These are phyloP conservation scores for Erigeron philadelphicus DNA, from an alignment of 140 eudicot species.

Conservation along the genomic window DNA sequence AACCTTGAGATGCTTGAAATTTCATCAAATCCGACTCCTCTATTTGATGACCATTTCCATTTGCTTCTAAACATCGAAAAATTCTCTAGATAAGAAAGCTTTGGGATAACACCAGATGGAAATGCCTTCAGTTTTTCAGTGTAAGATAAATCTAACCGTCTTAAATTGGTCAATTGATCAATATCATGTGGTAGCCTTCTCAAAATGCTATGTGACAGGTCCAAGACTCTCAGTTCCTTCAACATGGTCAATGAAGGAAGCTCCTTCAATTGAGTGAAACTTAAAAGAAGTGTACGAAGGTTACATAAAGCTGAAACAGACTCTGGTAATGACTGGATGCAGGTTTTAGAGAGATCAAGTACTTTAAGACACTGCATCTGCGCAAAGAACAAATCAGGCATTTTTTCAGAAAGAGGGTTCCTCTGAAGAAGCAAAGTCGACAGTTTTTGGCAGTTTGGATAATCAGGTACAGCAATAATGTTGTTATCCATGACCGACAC, in stretches of 20 bases:
- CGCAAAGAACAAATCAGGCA: conserved; percentile 35
- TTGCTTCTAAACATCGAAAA: conserved; percentile 37
- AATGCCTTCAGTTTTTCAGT: conserved; percentile 28
- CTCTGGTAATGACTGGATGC: conserved; percentile 33
- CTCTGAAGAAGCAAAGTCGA: conserved; percentile 41
- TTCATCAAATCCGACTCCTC: conserved; percentile 29
- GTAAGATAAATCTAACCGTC: conserved; percentile 39
- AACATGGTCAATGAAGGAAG: conserved; percentile 42
- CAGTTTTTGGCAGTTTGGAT: conserved; percentile 36
- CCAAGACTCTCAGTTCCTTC: conserved; percentile 38
- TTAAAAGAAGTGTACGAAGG: conserved; percentile 34
- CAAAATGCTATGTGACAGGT: conserved; percentile 25
- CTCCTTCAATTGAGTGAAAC: conserved; percentile 23
- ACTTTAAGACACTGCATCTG: conserved; percentile 37
- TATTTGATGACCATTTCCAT: conserved; percentile 30
- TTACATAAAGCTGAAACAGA: conserved; percentile 34
- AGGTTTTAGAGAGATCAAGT: conserved; percentile 41
- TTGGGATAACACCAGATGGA: conserved; percentile 29
- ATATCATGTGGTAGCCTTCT: conserved; percentile 33
- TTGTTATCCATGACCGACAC: conserved; percentile 38
- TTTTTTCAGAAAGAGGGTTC: conserved; percentile 27
- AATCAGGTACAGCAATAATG: conserved; percentile 20
- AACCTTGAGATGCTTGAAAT: conserved; percentile 24
- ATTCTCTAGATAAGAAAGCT: conserved; percentile 35
- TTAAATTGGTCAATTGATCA: conserved; percentile 32